Evolutionary conservation across 1,284 basidiomycete genomes (phyloP).

Genomic region (Moesziomyces sp.): DNA sequence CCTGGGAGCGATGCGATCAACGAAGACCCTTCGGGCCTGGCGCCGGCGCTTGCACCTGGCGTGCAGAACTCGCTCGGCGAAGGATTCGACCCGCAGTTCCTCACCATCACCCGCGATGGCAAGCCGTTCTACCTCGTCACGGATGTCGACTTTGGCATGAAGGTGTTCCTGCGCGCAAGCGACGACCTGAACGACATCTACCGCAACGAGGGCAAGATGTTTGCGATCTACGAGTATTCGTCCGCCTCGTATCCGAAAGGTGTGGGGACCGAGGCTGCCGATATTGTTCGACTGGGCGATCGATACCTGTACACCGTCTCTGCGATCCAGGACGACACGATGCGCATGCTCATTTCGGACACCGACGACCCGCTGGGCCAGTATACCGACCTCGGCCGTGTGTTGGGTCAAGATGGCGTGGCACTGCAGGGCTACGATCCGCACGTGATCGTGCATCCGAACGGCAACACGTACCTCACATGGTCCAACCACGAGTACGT

Average conservation of each 20-base stretch:
- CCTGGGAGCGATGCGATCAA: constrained; percentile 39
- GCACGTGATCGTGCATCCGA: constrained; percentile 42
- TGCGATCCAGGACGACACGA: constrained; percentile 32
- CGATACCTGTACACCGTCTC: constrained; percentile 36
- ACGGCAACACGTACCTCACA: constrained; percentile 40
- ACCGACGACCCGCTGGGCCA: constrained; percentile 27
- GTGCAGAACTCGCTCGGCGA: constrained; percentile 35
- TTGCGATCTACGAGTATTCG: constrained; percentile 29
- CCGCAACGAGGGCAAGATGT: constrained; percentile 24
- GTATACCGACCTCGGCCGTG: constrained; percentile 27
- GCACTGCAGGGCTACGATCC: constrained; percentile 35
- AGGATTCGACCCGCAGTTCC: constrained; percentile 43
- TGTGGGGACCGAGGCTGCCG: constrained; percentile 43
- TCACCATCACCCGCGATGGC: constrained; percentile 19
- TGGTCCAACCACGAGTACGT: constrained; percentile 45
- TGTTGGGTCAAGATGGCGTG: constrained; percentile 21
- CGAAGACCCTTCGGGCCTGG: constrained; percentile 35
- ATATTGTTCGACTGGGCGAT: constrained; percentile 24
- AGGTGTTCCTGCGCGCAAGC: constrained; percentile 33
- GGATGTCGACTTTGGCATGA: constrained; percentile 36
- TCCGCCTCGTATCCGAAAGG: constrained; percentile 26
- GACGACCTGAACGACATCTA: constrained; percentile 41
- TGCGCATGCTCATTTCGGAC: constrained; percentile 25
- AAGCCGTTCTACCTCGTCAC: constrained; percentile 36
- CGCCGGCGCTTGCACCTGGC: constrained; percentile 32